These are phyloP conservation scores for Apiospora arundinis DNA, from an alignment of 2,329 filamentous ascomycete species.

Conservation along the genomic window DNA sequence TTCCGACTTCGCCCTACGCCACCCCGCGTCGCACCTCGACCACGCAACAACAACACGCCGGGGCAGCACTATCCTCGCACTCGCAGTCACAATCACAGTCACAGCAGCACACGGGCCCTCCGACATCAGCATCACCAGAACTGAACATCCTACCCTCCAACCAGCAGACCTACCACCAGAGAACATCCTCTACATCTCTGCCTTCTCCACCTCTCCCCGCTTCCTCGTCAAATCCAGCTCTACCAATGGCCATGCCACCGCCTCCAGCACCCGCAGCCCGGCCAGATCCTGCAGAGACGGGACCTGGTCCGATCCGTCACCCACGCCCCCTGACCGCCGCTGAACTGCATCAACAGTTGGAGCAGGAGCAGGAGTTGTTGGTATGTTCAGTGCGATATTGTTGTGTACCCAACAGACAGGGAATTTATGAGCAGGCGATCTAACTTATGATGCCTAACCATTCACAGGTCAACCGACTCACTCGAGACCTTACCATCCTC, in stretches of 20 bases:
- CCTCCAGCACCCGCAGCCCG: slow-evolving; percentile 31
- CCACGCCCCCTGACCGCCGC: slow-evolving; percentile 86
- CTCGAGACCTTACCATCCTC: slow-evolving; percentile 85
- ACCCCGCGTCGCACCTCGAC: slow-evolving; percentile 52
- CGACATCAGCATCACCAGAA: slow-evolving; percentile 46
- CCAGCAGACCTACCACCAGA: slow-evolving; percentile 42
- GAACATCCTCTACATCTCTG: slow-evolving; percentile 43
- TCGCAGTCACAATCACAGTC: neutral
- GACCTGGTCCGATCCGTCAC: slow-evolving; percentile 80
- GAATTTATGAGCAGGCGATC: too few relatives aligned
- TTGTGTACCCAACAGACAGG: neutral
- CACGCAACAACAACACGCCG: slow-evolving; percentile 32
- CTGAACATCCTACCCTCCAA: slow-evolving; percentile 64
- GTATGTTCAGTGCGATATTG: slow-evolving; percentile 55
- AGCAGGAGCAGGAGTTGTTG: slow-evolving; percentile 94
- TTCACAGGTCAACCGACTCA: slow-evolving; percentile 84
- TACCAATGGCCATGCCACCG: slow-evolving; percentile 37
- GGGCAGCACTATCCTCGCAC: slow-evolving; percentile 38
- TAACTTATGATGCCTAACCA: slow-evolving; percentile 12
- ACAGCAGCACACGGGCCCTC: slow-evolving; percentile 25
- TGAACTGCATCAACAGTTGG: slow-evolving; percentile 86
- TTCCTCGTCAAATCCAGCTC: neutral
- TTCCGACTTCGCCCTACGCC: slow-evolving; percentile 23
- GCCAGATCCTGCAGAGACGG: slow-evolving; percentile 53
- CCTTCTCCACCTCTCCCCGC: slow-evolving; percentile 39